Percentiles rank a stretch among this genome's conserved stretches.
Evolutionary conservation across 1,139 yeast species (phyloP).

Genomic region (Saccharomyces hybrid): DNA sequence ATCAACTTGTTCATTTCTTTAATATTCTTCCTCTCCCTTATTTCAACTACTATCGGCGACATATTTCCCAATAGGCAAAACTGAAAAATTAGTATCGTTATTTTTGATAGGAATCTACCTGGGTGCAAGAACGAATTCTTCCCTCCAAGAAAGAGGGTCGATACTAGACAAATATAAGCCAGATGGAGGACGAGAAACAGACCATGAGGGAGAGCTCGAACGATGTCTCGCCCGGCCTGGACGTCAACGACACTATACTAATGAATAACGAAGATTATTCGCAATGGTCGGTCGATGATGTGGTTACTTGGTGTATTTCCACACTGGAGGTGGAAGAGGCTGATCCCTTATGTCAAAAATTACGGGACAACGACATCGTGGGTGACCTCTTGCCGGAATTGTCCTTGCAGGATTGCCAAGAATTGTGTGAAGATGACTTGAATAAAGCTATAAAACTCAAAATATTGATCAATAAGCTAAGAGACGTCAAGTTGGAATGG

Average conservation of each 20-base stretch:
- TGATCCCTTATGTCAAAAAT: constrained; percentile 20
- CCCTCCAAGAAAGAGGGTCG: background rate
- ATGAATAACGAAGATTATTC: background rate
- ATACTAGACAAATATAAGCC: background rate
- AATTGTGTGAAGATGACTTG: constrained; percentile 44
- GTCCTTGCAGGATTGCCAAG: constrained; percentile 52
- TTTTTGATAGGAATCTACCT: background rate
- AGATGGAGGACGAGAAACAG: background rate
- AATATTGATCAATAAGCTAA: constrained; percentile 34
- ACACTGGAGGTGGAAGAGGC: constrained; percentile 11
- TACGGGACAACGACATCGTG: constrained; percentile 51
- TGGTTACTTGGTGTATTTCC: constrained; percentile 17
- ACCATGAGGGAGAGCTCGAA: background rate
- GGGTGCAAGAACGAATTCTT: background rate
- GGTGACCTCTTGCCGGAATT: constrained; percentile 56
- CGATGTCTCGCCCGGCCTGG: background rate
- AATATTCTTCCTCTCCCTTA: background rate
- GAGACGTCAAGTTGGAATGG: constrained; percentile 8
- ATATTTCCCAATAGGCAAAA: background rate
- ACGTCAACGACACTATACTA: background rate
- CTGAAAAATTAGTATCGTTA: background rate
- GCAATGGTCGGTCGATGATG: constrained; percentile 22
- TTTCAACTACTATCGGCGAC: background rate
- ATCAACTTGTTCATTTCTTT: background rate
- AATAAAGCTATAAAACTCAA: constrained; percentile 43